Evolutionary conservation across 2,329 filamentous ascomycete species (phyloP), one percentile per base, ranked within the genome.

Genomic region (Ophiobolus disseminans): DNA sequence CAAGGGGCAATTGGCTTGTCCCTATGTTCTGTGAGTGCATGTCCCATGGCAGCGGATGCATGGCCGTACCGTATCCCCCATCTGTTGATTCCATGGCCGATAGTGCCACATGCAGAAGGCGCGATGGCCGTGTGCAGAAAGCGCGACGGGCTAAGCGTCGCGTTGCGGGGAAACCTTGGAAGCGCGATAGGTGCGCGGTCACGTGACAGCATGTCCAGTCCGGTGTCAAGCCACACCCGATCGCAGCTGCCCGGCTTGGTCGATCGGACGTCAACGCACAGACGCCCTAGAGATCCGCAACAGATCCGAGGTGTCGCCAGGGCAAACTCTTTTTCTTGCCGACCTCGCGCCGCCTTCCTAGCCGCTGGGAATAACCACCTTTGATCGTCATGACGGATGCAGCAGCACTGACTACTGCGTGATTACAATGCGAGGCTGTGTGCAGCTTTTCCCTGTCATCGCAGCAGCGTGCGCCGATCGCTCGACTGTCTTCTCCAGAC

Each of bases 1-100:
- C 62, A 37, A 76, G 73, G 46, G 74, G 74, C 58, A 68, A 58
- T 50, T 73, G 69, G 51, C 63, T 55, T 16, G 63, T 65, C 37
- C 53, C 71, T 73, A 49, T 10, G 23, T 41, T 7, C 17, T 45
- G 50, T 57, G 13, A 61, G 57, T 53, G 19, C 23, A 41, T 48
- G 17, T 14, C n/a, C 17, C 17, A 22, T 19, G 11, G 13, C 16
- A 28, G 23, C n/a, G 26, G 14, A 14, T 32, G 19, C 17, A 9
- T 22, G 13, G 25, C 42, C 63, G 41, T 52, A 70, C 69, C 63
- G 60, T 72, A 65, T 46, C 53, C 56, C 40, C 59, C 64, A 51
- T 60, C 46, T 23, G 47, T 57, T 35, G 52, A 62, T 42, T 55
- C 57, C 65, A 67, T 66, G 25, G 50, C 62, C 36, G 47, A 42